Evolutionary conservation across 306 rosid species (phyloP), one percentile per base, ranked within the genome.

Genomic region (Lathyrus oleraceus): DNA sequence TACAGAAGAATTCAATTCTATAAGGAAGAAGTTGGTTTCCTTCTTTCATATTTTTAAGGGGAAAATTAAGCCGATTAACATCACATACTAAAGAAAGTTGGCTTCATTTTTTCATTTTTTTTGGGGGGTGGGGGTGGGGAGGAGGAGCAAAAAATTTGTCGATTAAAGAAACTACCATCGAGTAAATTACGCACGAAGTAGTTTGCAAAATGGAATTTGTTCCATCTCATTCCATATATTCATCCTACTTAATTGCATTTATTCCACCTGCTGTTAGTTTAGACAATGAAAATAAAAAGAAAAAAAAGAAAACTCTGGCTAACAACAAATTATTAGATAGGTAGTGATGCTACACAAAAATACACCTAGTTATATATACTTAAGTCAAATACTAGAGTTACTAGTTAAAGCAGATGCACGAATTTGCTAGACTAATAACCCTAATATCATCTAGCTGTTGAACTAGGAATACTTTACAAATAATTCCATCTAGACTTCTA

Each of bases 1-100:
- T 94, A 79, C 82, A 80, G 5, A 44, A 67, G 61, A 61, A 83
- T 44, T 40, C 81, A 74, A 83, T 39, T 47, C 5, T 17, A 28
- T 61, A 43, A 57, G 52, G 30, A 45, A 65, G 20, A 49, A 17
- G 3, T 38, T 44, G 32, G 16, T 40, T 44, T 35, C 39, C 39
- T 7, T 35, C 10, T 7, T 35, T 35, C 39, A 7, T 35, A 35
- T 35, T 35, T 8, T 35, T 35, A 6, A 6, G 36, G 8, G 8
- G 8, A 32, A 32, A 0, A 32, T 32, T 6, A 5, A 5, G 36
- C 7, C 36, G 7, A 35, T 35, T 35, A 35, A 35, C 39, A 35
- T 35, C 10, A 35, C 39, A 35, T 35, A 6, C 39, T 35, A 35
- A 7, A 35, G 10, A 35, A 32, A 35, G 28, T 25, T 25, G 28